These are phyloP conservation scores for Cornus florida DNA, from an alignment of 148 eudicot species.

Conservation along the genomic window DNA sequence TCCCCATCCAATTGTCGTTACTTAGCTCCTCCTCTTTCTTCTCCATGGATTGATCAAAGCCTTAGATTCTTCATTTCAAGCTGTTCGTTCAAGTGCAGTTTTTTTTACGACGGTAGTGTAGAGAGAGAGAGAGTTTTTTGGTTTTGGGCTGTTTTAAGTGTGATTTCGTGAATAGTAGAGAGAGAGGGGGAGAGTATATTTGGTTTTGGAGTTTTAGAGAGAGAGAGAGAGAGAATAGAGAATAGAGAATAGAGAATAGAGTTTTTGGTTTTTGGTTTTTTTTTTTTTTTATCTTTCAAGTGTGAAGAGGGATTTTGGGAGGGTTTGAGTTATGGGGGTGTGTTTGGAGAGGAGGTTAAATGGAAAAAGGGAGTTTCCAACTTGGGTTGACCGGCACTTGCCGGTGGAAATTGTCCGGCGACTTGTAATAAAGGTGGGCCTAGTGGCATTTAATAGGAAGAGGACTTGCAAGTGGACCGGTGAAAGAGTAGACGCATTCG, in stretches of 20 bases:
- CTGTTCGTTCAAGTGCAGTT: not conserved
- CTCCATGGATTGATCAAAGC: constrained; percentile 31
- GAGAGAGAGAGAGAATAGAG: constrained; percentile 2
- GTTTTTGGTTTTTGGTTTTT: constrained; percentile 17
- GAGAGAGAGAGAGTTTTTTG: constrained; percentile 9
- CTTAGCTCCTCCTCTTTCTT: constrained; percentile 14
- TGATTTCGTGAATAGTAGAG: too few relatives aligned
- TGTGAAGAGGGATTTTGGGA: constrained; percentile 13
- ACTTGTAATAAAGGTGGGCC: not conserved
- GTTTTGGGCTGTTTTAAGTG: not conserved
- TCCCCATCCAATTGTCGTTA: constrained; percentile 17
- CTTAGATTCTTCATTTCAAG: constrained; percentile 32
- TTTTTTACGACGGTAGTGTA: not conserved
- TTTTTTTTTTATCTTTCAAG: not conserved
- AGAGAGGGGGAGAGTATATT: too few relatives aligned
- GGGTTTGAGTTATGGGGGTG: not conserved
- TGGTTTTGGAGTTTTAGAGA: constrained; percentile 3
- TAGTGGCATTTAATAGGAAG: not conserved
- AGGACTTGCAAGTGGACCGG: not conserved
- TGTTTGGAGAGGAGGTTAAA: constrained; percentile 43
- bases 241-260: too few relatives aligned
- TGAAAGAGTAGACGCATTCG: constrained; percentile 23
- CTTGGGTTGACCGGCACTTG: constrained; percentile 46
- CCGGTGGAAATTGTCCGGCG: constrained; percentile 23
- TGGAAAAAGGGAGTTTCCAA: constrained; percentile 19